These are phyloP conservation scores for Pythium brassicae DNA, from an alignment of 352 stramenopile genomes.

Conservation along the genomic window DNA sequence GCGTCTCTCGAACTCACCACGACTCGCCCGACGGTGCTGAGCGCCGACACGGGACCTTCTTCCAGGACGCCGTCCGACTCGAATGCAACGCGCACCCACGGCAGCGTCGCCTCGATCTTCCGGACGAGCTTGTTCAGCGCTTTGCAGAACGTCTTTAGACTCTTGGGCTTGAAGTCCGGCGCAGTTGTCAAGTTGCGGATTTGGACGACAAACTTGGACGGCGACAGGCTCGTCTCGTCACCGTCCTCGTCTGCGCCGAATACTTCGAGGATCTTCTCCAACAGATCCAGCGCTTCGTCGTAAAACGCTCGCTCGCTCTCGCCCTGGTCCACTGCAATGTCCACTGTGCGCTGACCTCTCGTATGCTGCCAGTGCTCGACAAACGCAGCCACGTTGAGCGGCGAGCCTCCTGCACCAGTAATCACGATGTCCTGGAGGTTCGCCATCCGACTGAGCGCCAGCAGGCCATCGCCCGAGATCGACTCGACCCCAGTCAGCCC, in stretches of 20 bases:
- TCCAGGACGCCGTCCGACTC: constrained; percentile 10
- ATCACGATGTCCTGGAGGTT: constrained; percentile 7
- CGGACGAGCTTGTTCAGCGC: constrained; percentile 5
- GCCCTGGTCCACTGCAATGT: constrained; percentile 8
- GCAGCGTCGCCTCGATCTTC: not conserved
- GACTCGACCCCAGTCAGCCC: not conserved
- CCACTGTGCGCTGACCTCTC: constrained; percentile 7
- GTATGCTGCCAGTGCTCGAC: constrained; percentile 4
- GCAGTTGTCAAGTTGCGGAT: constrained; percentile 6
- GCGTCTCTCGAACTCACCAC: constrained; percentile 3
- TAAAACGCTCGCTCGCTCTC: constrained; percentile 11
- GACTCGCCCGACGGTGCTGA: constrained; percentile 9
- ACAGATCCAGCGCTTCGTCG: constrained; percentile 8
- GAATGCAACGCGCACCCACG: constrained; percentile 6
- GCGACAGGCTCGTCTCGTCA: not conserved
- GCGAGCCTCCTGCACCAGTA: constrained; percentile 1
- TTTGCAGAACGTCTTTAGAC: constrained; percentile 7
- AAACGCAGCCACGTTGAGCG: constrained; percentile 4
- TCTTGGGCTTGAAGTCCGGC: constrained; percentile 9
- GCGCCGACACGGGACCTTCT: constrained; percentile 6
- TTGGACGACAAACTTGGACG: constrained; percentile 3
- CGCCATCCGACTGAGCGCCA: constrained; percentile 1
- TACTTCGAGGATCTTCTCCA: constrained; percentile 1
- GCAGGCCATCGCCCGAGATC: constrained; percentile 1
- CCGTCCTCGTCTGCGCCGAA: not conserved